These are phyloP conservation scores for Debaryomycetaceae sp. DNA, from an alignment of 1,139 yeast genomes.

Conservation along the genomic window DNA sequence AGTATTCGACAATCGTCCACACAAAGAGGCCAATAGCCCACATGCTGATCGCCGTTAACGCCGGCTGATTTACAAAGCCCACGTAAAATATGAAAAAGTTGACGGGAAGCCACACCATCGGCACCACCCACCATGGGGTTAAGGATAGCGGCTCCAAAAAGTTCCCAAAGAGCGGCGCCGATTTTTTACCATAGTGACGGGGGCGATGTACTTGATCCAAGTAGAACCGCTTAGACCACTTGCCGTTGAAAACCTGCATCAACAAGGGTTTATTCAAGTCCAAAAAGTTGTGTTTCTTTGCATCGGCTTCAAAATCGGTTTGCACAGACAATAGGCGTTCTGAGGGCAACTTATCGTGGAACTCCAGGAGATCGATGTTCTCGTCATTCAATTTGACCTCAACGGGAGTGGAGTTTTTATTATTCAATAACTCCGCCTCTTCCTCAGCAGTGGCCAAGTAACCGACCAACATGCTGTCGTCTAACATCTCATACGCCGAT, in stretches of 20 bases:
- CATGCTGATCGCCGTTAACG: constrained; percentile 27
- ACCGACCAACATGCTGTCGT: constrained; percentile 51
- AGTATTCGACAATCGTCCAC: constrained; percentile 89
- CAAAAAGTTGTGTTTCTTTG: constrained; percentile 67
- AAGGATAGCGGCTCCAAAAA: constrained; percentile 37
- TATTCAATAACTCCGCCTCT: constrained; percentile 31
- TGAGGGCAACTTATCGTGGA: constrained; percentile 57
- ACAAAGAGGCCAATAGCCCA: constrained; percentile 62
- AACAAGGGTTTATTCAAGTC: constrained; percentile 77
- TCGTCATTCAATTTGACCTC: constrained; percentile 24
- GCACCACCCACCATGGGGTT: constrained; percentile 61
- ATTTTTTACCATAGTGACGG: constrained; percentile 71
- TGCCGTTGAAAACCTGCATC: constrained; percentile 63
- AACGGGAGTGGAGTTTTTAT: constrained; percentile 30
- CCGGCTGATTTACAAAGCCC: constrained; percentile 27
- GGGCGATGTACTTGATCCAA: constrained; percentile 96
- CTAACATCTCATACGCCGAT: constrained; percentile 79
- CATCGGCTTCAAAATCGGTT: constrained; percentile 69
- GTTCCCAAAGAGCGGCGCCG: constrained; percentile 63
- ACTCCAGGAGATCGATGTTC: constrained; percentile 23
- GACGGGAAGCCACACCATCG: constrained; percentile 80
- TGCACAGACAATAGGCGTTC: constrained; percentile 62
- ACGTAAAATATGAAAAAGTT: constrained; percentile 41
- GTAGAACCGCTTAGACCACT: constrained; percentile 78
- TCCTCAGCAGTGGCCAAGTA: constrained; percentile 36